A percentile compares a stretch with the other conserved stretches of the same genome.
phyloP scores from a whole-genome alignment of 2,329 filamentous ascomycete species.

The Venturia oleaginea region DNA sequence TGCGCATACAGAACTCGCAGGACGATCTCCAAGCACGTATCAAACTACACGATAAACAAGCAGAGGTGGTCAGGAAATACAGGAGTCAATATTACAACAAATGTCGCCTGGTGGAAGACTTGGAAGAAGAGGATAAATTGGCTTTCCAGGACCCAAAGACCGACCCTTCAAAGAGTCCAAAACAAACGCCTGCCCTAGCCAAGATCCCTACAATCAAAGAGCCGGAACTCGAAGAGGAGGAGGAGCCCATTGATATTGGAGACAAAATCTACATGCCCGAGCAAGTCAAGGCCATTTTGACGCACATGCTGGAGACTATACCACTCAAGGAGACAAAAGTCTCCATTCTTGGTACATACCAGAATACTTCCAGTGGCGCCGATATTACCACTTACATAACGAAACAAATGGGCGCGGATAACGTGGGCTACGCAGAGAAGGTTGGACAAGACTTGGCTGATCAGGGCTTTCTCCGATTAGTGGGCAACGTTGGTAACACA shows the following conservation, averaged over 20 bases:
- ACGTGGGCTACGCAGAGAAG: constrained; percentile 81
- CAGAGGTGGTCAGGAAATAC: constrained; percentile 82
- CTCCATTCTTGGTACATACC: constrained; percentile 87
- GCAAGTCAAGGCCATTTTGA: constrained; percentile 81
- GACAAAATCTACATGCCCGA: constrained; percentile 79
- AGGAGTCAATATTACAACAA: constrained; percentile 98
- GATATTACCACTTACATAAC: constrained; percentile 96
- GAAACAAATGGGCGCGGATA: constrained; percentile 73
- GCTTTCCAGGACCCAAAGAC: constrained; percentile 79
- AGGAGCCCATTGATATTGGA: constrained; percentile 83
- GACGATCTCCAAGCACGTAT: constrained; percentile 86
- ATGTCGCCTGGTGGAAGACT: constrained; percentile 86
- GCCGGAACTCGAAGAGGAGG: constrained; percentile 57
- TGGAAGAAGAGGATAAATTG: constrained; percentile 97
- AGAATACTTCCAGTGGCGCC: constrained; percentile 81
- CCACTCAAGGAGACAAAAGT: constrained; percentile 88
- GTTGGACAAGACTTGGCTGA: constrained; percentile 89
- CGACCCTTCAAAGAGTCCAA: constrained; percentile 38
- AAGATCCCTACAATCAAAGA: constrained; percentile 82
- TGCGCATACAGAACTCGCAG: constrained; percentile 84
- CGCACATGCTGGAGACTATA: constrained; percentile 78
- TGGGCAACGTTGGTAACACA: constrained; percentile 88
- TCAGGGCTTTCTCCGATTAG: constrained; percentile 76
- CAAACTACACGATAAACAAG: constrained; percentile 87
- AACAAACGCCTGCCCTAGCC: neutral